Base-by-base conservation (phyloP, 805 yeast species). In the Metschnikowia lachancei region DNA sequence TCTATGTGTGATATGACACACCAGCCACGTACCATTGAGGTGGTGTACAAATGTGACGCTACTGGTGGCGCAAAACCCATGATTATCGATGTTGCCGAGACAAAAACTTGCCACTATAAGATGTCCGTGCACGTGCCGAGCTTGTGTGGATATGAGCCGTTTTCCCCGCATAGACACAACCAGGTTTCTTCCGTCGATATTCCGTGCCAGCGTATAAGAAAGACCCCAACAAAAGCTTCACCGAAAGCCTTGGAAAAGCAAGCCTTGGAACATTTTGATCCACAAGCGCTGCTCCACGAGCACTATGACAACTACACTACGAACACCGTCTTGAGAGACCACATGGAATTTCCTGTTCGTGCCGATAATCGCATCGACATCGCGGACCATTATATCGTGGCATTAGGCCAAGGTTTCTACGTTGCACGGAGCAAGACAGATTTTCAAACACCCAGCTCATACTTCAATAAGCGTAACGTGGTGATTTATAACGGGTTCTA, bases 1-100 rank as follows among this genome's bases (percentile, higher is more conserved):
- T 75, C 76, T 17, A 43, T 66, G 3, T 85, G 94, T 63, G 87
- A 81, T 54, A 59, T 81, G 38, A 82, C 87, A 0, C 71, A 71
- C 2, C 59, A 64, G 22, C 77, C 77, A 2, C 71, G 92, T 43
- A 58, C 69, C 3, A 67, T 78, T 3, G 85, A 82, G 46, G 64
- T 85, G 4, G 75, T 74, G 41, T 83, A 78, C 58, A 67, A 70
- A 30, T 85, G 92, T 61, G 77, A 76, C 47, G 71, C 72, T 3
- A 24, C 50, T 9, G 44, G 48, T 24, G 43, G 38, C 22, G 47
- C 38, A 11, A 19, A n/a, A 11, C 45, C 61, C 1, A 51, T 47
- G 28, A 61, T 70, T n/a, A 45, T 65, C 9, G 74, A 74, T 57
- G 70, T 80, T 3, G 64, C 64, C 40, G 90, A 83, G 60, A 63